Evolutionary conservation across 2,329 filamentous ascomycete species (phyloP).

Genomic region (Pseudocercospora cruenta): DNA sequence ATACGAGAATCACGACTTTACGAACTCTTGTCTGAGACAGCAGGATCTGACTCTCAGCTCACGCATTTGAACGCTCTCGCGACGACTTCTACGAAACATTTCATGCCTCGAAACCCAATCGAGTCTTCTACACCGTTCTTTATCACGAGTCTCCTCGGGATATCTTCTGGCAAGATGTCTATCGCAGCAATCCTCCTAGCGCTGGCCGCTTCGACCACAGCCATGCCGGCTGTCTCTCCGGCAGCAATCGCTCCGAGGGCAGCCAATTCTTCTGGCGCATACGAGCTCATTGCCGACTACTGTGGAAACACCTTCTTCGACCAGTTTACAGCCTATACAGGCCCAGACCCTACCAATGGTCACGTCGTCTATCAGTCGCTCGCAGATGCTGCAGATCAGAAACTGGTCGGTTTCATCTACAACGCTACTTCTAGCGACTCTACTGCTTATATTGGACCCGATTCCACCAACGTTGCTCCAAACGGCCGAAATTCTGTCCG

Average conservation of each 20-base stretch:
- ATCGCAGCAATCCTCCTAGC: conserved; percentile 7
- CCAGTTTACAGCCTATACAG: conserved; percentile 50
- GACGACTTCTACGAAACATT: neutral
- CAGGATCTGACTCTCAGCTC: conserved; percentile 7
- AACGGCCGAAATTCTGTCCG: conserved; percentile 52
- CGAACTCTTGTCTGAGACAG: conserved; percentile 6
- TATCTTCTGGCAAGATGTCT: conserved; percentile 5
- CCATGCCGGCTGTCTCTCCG: conserved; percentile 9
- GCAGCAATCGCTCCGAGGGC: conserved; percentile 18
- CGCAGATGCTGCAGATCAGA: conserved; percentile 41
- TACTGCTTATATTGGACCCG: conserved; percentile 52
- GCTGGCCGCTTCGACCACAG: conserved; percentile 13
- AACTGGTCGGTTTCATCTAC: conserved; percentile 47
- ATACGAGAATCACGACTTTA: conserved; percentile 7
- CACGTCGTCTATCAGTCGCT: conserved; percentile 30
- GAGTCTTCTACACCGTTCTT: neutral
- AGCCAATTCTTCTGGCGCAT: conserved; percentile 23
- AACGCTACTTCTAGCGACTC: conserved; percentile 36
- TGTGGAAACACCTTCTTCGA: conserved; percentile 47
- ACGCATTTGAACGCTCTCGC: neutral
- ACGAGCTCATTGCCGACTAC: conserved; percentile 37
- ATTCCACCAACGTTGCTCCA: conserved; percentile 41
- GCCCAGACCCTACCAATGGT: conserved; percentile 50
- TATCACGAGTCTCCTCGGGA: neutral
- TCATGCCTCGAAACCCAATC: neutral